Evolutionary conservation across 2,329 filamentous ascomycete species (phyloP), one percentile per base, ranked within the genome.

Genomic region (Moelleriella libera): DNA sequence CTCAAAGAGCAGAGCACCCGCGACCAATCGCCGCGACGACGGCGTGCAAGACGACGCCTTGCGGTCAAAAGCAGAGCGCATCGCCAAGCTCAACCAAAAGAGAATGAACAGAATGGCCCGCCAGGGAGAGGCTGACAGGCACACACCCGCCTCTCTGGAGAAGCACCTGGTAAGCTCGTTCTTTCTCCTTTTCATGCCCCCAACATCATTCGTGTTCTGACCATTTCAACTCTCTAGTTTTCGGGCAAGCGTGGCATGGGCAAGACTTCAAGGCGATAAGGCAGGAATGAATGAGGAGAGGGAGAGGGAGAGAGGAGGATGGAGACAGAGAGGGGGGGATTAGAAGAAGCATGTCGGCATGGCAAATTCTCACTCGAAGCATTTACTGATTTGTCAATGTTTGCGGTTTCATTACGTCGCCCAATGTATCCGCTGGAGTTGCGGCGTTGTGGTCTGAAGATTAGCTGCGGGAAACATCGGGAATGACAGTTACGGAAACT

Each of bases 41-140:
- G 88, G 87, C 69, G 82, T 97, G 41, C 76, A 74, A 50, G 78
- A 85, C 60, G 76, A 80, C 53, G 66, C 63, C 47, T 71, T 76
- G 45, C 78, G 85, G 55, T 75, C 73, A 50, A 94, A 90, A 77
- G 88, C 87, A 39, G 89, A 95, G 66, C 82, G 83, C 59, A 72
- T 94, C 63, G 76, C 81, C 62, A 97, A 95, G 76, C 70, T 98
- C 63, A 76, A 82, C 59, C 94, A 98, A 82, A 88, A 90, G 76
- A 90, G 88, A 79, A 96, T 94, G 88, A 98, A 98, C 74, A 80
- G 90, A 54, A 92, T 94, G 84, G 92, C 92, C 43, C 82, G 89
- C 66, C 87, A 94, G 75, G 92, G 92, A 74, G 92, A 98, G 72
- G 89, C 84, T 52, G 92, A 98, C 75, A 81, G 94, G 63, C 90